A percentile compares a stretch with the other conserved stretches of the same genome.
Conservation (phyloP, 805 yeast genomes). For the Wickerhamia fluorescens region DNA sequence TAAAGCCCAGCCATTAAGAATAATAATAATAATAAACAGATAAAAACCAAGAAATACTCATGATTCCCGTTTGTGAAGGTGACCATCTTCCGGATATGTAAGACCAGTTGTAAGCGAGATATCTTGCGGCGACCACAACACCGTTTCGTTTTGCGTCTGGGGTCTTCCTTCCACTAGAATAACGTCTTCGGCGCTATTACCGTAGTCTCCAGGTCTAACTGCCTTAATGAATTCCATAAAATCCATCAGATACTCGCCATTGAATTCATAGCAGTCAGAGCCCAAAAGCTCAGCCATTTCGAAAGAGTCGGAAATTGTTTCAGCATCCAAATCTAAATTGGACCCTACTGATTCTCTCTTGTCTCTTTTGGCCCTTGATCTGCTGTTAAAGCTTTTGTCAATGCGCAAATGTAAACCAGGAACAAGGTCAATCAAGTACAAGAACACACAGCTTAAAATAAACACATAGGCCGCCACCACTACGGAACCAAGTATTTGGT, state of each 20-base stretch:
- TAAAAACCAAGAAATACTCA: conserved; percentile 1
- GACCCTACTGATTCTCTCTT: no score
- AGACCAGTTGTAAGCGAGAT: no score
- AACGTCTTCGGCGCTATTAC: no score
- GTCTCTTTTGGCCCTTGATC: conserved; percentile 12
- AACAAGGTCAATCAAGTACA: conserved; percentile 29
- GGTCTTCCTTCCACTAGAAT: no score
- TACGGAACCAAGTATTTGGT: conserved; percentile 31
- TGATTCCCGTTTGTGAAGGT: conserved; percentile 1
- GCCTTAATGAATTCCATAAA: conserved; percentile 34
- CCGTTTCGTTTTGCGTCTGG: no score
- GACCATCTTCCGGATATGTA: background rate
- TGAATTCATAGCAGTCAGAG: conserved; percentile 32
- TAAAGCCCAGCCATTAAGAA: no score
- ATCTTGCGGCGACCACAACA: no score
- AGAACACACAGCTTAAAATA: conserved; percentile 21
- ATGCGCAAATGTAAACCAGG: conserved; percentile 38
- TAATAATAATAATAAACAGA: background rate
- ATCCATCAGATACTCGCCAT: conserved; percentile 35
- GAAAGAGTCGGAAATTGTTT: conserved; percentile 9
- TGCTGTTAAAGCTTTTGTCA: conserved; percentile 30
- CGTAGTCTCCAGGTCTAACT: conserved; percentile 29
- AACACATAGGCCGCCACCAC: conserved; percentile 30
- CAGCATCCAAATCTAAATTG: conserved; percentile 8
- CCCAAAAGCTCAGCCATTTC: conserved; percentile 31